Percentiles rank a stretch among this genome's conserved stretches.
Conservation (phyloP, 129 eudicot species). For the Centrapalus pauciflorus region DNA sequence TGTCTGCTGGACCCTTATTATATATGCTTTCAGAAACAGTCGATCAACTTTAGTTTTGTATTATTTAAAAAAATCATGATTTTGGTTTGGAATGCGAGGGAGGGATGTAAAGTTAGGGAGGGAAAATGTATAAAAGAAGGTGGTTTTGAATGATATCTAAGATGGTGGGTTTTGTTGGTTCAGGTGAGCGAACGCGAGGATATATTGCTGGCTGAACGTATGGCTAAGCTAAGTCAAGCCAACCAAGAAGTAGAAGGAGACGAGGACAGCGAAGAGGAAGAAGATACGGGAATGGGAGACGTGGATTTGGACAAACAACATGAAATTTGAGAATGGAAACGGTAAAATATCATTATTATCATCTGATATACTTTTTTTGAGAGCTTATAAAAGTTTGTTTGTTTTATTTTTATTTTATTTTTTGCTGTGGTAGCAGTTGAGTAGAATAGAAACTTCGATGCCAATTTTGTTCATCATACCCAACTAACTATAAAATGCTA, state of each 20-base stretch:
- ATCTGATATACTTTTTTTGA: slow-evolving; percentile 11
- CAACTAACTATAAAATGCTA: too few species aligned
- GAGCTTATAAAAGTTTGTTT: slow-evolving; percentile 12
- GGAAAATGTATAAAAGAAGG: too few species aligned
- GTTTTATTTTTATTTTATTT: slow-evolving; percentile 10
- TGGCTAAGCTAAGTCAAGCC: slow-evolving; percentile 64
- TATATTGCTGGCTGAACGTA: slow-evolving; percentile 61
- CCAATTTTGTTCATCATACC: too few species aligned
- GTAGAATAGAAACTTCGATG: slow-evolving; percentile 26
- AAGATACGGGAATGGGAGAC: slow-evolving; percentile 97
- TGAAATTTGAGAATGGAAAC: slow-evolving; percentile 13
- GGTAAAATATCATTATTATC: neutral
- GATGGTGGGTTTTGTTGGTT: slow-evolving; percentile 14
- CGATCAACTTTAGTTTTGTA: neutral
- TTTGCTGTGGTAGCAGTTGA: slow-evolving; percentile 6
- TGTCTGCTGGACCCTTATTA: too few species aligned
- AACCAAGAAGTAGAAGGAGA: slow-evolving; percentile 84
- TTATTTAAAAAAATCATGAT: too few species aligned
- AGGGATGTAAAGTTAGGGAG: too few species aligned
- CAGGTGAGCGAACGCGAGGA: slow-evolving; percentile 99
- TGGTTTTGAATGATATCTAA: neutral
- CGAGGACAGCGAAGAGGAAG: slow-evolving; percentile 87
- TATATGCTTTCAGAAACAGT: too few species aligned
- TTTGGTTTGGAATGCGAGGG: neutral
- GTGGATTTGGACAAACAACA: slow-evolving; percentile 57